Conservation (phyloP, 2,329 filamentous ascomycete genomes). For the Claviceps quebecensis region DNA sequence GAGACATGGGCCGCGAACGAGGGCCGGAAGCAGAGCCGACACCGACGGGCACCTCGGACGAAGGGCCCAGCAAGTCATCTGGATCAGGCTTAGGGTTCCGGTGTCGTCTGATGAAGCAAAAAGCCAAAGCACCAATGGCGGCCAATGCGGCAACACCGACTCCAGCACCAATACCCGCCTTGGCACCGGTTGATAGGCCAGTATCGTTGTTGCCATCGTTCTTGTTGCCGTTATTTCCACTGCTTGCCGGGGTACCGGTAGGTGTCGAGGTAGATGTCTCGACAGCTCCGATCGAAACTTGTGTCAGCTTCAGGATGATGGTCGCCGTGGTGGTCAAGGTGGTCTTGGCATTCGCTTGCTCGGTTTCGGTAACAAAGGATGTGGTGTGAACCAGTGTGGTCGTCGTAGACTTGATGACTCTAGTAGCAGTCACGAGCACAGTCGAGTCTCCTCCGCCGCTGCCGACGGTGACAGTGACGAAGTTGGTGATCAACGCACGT, state of each 20-base stretch:
- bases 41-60: constrained; percentile 29
- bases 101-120: constrained; percentile 19
- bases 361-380: constrained; percentile 19
- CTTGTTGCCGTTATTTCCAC: constrained; percentile 6
- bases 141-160: constrained; percentile 22
- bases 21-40: constrained; percentile 6
- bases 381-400: constrained; percentile 17
- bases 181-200: constrained; percentile 27
- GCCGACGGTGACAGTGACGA: constrained; percentile 18
- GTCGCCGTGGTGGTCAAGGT: constrained; percentile 25
- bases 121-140: constrained; percentile 16
- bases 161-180: constrained; percentile 29
- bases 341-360: constrained; percentile 21
- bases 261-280: constrained; percentile 15
- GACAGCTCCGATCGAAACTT: constrained; percentile 17
- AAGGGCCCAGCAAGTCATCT: constrained; percentile 25
- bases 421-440: constrained; percentile 16
- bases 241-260: constrained; percentile 12
- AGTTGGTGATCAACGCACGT: constrained; percentile 20
- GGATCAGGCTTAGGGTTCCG: constrained; percentile 19
- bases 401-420: constrained; percentile 19
- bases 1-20: constrained; percentile 18
- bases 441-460: constrained; percentile 12
- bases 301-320: constrained; percentile 20
- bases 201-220: constrained; percentile 5